Percentiles rank a stretch among this genome's conserved stretches.
phyloP scores from a whole-genome alignment of 2,329 filamentous ascomycete genomes.

The Colletotrichum eremochloae region DNA sequence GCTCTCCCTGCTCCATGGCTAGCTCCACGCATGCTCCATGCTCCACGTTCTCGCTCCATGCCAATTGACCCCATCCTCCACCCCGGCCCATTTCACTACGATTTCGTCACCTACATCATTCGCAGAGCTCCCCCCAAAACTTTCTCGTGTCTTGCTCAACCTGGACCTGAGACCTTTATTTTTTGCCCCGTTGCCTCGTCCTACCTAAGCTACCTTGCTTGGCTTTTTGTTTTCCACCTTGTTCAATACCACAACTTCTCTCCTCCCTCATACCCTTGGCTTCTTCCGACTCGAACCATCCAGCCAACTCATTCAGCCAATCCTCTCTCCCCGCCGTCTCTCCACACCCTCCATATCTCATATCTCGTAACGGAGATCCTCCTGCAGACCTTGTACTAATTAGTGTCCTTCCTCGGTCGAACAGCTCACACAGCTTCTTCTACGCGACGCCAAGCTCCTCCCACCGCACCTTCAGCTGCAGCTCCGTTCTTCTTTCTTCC shows the following conservation, averaged over 20 bases:
- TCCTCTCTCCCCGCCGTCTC: conserved; percentile 45
- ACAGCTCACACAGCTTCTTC: conserved; percentile 66
- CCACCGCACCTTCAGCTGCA: conserved; percentile 44
- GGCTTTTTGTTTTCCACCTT: not conserved
- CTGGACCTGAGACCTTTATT: conserved; percentile 1
- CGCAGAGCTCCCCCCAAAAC: conserved; percentile 30
- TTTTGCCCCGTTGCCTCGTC: not conserved
- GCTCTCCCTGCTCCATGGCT: conserved; percentile 31
- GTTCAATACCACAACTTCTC: conserved; percentile 6
- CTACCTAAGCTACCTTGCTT: not conserved
- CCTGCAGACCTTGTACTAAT: conserved; percentile 43
- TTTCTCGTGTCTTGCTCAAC: conserved; percentile 1
- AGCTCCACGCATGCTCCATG: conserved; percentile 31
- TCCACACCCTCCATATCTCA: conserved; percentile 28
- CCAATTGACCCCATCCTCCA: conserved; percentile 34
- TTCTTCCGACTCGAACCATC: not conserved
- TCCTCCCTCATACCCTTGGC: not conserved
- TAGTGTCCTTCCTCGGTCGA: conserved; percentile 41
- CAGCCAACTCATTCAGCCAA: not conserved
- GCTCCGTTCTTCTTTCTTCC: conserved; percentile 47
- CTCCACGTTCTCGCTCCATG: conserved; percentile 27
- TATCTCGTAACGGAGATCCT: conserved; percentile 10
- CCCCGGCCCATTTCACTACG: conserved; percentile 37
- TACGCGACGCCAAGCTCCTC: conserved; percentile 62
- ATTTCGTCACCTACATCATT: conserved; percentile 43